Evolutionary conservation across 192 early-diverging fungal genomes (phyloP).

Genomic region (Coemansia sp.): DNA sequence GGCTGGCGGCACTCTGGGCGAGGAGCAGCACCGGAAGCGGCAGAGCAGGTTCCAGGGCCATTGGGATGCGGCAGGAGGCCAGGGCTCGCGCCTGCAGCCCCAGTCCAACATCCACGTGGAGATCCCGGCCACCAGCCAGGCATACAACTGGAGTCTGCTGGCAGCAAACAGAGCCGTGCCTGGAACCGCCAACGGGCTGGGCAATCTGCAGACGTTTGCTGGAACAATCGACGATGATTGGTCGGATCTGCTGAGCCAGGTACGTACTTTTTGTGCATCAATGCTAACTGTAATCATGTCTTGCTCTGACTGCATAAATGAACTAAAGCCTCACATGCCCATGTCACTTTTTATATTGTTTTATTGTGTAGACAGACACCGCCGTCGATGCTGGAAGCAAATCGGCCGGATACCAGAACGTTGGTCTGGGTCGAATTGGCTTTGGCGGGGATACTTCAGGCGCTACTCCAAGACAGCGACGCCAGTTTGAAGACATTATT

Average conservation of each 20-base stretch:
- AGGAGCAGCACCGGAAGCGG: constrained; percentile 43
- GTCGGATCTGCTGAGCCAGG: constrained; percentile 48
- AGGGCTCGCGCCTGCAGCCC: constrained; percentile 18
- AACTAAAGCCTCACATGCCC: background rate
- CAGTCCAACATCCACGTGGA: constrained; percentile 22
- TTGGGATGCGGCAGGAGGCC: constrained; percentile 41
- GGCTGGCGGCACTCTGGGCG: constrained; percentile 20
- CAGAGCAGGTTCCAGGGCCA: constrained; percentile 53
- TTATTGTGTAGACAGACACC: constrained; percentile 27
- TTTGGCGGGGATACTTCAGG: constrained; percentile 16
- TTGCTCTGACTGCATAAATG: background rate
- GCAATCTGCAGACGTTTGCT: constrained; percentile 26
- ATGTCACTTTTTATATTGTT: background rate
- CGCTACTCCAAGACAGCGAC: constrained; percentile 24
- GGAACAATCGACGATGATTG: constrained; percentile 45
- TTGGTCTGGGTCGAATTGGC: constrained; percentile 25
- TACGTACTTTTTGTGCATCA: constrained; percentile 14
- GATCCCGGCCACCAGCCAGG: constrained; percentile 15
- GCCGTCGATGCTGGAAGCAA: constrained; percentile 25
- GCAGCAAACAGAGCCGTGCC: constrained; percentile 18
- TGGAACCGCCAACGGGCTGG: constrained; percentile 21
- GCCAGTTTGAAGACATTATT: constrained; percentile 52
- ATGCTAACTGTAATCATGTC: background rate
- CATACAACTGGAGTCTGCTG: constrained; percentile 40
- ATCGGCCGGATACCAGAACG: constrained; percentile 26